Evolutionary conservation across 2,329 filamentous ascomycete genomes (phyloP).

Genomic region (Pezicula rhizophila): DNA sequence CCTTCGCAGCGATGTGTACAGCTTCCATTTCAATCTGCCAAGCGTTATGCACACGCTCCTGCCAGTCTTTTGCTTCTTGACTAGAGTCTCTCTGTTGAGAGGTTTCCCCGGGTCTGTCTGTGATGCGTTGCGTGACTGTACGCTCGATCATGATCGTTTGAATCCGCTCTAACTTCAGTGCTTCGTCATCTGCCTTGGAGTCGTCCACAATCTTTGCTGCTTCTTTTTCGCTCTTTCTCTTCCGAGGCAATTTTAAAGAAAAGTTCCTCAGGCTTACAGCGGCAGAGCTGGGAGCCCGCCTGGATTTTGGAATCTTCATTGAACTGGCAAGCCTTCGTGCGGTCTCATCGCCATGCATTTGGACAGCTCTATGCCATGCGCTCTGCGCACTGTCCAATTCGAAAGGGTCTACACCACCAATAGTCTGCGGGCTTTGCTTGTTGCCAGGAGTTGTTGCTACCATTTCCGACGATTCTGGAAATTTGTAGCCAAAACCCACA

Average conservation of each 20-base stretch:
- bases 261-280: neutral
- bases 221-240: slow-evolving; percentile 7
- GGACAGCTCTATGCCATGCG: neutral
- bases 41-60: slow-evolving; percentile 15
- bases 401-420: neutral
- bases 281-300: neutral
- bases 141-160: slow-evolving; percentile 3
- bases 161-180: slow-evolving; percentile 9
- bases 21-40: slow-evolving; percentile 21
- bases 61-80: slow-evolving; percentile 5
- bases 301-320: slow-evolving; percentile 1
- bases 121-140: too few species aligned
- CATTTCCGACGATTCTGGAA: neutral
- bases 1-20: slow-evolving; percentile 15
- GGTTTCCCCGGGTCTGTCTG: too few species aligned
- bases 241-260: neutral
- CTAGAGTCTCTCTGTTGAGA: too few species aligned
- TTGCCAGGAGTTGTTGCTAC: too few species aligned
- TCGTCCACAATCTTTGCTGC: neutral
- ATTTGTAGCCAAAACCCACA: neutral
- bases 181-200: slow-evolving; percentile 8
- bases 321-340: neutral
- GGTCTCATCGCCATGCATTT: neutral
- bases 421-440: neutral
- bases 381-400: neutral